Conservation (phyloP, 2,329 filamentous ascomycete genomes). For the Claviceps fusiformis region DNA sequence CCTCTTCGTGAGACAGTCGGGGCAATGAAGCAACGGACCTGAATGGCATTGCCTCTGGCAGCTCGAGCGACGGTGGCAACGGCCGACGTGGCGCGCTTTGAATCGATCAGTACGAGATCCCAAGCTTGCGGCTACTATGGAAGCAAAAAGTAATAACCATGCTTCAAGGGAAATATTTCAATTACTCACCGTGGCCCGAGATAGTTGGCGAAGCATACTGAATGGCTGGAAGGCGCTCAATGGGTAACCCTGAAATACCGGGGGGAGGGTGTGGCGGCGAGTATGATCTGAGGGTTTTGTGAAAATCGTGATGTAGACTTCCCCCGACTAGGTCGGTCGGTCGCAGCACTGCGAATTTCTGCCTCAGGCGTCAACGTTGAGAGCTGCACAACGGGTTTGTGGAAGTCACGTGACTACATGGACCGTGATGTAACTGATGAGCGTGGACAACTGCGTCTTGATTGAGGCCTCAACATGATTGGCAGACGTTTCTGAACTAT, state of each 20-base stretch:
- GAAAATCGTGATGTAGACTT: conserved; percentile 29
- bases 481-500: no score
- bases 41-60: conserved; percentile 27
- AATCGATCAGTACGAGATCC: background rate
- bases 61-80: conserved; percentile 34
- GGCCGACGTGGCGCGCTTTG: conserved; percentile 38
- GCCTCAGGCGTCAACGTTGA: conserved; percentile 13
- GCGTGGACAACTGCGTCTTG: no score
- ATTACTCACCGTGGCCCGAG: conserved; percentile 40
- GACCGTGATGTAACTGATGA: no score
- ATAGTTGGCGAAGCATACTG: conserved; percentile 44
- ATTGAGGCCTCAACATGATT: no score
- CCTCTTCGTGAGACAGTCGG: conserved; percentile 48
- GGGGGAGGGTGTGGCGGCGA: conserved; percentile 15
- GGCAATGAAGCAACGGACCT: conserved; percentile 44
- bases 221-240: conserved; percentile 33
- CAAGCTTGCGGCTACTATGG: background rate
- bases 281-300: conserved; percentile 28
- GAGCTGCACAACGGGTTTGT: background rate
- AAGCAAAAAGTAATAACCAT: background rate
- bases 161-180: background rate
- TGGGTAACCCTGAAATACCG: conserved; percentile 20
- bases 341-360: conserved; percentile 8
- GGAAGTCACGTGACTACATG: background rate
- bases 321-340: conserved; percentile 15